These are phyloP conservation scores for Nannochloropsis salina DNA, from an alignment of 108 stramenopile species.

Conservation along the genomic window DNA sequence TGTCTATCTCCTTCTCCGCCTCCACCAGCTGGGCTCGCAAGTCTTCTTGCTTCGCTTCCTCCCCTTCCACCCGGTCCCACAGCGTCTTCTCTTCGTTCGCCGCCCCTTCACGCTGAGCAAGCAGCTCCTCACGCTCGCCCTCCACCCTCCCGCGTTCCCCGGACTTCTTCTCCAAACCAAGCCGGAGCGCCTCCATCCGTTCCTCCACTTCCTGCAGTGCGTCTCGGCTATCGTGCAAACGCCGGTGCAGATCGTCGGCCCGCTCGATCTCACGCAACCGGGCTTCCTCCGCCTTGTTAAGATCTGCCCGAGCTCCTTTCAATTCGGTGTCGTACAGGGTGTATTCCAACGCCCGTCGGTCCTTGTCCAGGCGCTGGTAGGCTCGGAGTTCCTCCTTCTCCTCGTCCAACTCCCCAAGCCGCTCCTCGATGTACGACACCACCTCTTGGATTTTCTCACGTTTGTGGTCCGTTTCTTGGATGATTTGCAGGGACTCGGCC, in stretches of 20 bases:
- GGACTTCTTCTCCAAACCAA: slow-evolving; percentile 23
- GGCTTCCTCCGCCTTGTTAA: slow-evolving; percentile 72
- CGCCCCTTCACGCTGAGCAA: slow-evolving; percentile 3
- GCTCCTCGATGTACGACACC: slow-evolving; percentile 69
- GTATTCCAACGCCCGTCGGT: slow-evolving; percentile 86
- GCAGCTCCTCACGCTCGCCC: neutral
- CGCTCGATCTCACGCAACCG: slow-evolving; percentile 61
- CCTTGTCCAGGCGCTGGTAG: slow-evolving; percentile 77
- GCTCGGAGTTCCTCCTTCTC: slow-evolving; percentile 85
- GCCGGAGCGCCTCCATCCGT: neutral
- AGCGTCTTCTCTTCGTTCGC: slow-evolving; percentile 25
- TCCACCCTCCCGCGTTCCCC: slow-evolving; percentile 25
- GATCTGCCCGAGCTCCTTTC: slow-evolving; percentile 52
- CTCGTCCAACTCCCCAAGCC: slow-evolving; percentile 78
- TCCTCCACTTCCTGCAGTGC: slow-evolving; percentile 31
- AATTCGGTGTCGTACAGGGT: slow-evolving; percentile 92
- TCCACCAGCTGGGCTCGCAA: slow-evolving; percentile 25
- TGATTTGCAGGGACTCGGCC: slow-evolving; percentile 75
- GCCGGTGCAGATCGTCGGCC: slow-evolving; percentile 24
- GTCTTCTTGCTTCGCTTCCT: slow-evolving; percentile 11
- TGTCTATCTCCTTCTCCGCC: slow-evolving; percentile 27
- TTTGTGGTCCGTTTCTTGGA: slow-evolving; percentile 77
- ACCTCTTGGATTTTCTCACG: slow-evolving; percentile 84
- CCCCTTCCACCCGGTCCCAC: slow-evolving; percentile 23
- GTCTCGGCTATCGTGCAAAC: slow-evolving; percentile 24